Evolutionary conservation across 2,329 filamentous ascomycete genomes (phyloP), one percentile per base, ranked within the genome.

Genomic region (Colletotrichum melonis): DNA sequence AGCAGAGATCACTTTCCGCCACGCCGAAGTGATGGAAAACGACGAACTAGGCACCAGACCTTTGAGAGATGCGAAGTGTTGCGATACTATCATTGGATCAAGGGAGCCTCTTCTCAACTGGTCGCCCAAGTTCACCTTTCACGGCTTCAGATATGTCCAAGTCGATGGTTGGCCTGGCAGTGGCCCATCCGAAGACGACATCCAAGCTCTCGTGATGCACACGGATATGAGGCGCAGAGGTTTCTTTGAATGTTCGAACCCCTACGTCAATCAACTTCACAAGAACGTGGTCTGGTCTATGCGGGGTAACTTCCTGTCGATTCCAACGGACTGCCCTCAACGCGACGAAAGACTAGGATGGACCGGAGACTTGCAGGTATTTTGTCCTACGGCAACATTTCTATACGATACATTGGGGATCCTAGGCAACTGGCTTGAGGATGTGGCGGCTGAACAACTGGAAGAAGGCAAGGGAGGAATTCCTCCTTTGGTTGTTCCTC

Each of bases 81-180:
- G 14, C 6, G 42, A 46, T 46, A 46, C 42, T 46, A 46, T 46
- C 42, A 46, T 46, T 46, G 42, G 42, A 46, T 46, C 42, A 3
- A 19, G 42, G 14, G 16, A 46, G 6, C 42, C 42, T 46, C 42
- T 46, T n/a, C 16, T n/a, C 19, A 19, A 46, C 19, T 46, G 42
- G 42, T 46, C 42, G 7, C 42, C 19, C 16, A 46, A 46, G 42
- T 88, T 87, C 76, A 88, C 86, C 3, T 88, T 86, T 70, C 87
- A 88, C 75, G 87, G 87, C 2, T 89, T 88, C 70, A 81, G 87
- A 38, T 88, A 85, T 71, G 85, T 86, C 5, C 81, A 86, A 72
- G 76, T 88, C 5, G 79, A 83, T 3, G 82, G 82, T 22, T 87
- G 85, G 68, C 55, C 64, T 2, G 26, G 49, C 1, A 11, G 12